phyloP scores from a whole-genome alignment of 78 protist species.

The Acrasis kona region DNA sequence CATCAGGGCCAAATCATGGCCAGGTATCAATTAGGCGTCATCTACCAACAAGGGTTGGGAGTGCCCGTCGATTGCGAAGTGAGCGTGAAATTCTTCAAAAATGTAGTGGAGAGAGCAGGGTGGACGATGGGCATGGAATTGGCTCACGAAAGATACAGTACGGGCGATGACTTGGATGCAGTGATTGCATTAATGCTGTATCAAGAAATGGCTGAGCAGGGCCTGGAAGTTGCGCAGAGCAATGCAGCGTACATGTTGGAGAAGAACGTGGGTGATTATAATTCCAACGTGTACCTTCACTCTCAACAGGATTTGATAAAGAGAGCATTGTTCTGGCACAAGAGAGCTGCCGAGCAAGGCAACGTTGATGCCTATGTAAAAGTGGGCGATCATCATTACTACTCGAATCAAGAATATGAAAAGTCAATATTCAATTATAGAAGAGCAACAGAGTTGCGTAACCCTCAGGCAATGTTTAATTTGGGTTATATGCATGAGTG shows the following conservation, averaged over 20 bases:
- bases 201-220: slow-evolving; percentile 60
- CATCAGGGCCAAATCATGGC: slow-evolving; percentile 16
- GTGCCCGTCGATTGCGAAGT: slow-evolving; percentile 20
- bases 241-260: slow-evolving; percentile 64
- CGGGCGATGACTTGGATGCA: slow-evolving; percentile 36
- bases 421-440: not conserved
- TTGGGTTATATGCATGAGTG: slow-evolving; percentile 71
- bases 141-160: slow-evolving; percentile 37
- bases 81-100: slow-evolving; percentile 36
- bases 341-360: slow-evolving; percentile 24
- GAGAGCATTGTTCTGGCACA: not conserved
- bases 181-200: slow-evolving; percentile 39
- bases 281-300: too few relatives aligned
- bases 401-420: slow-evolving; percentile 8
- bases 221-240: slow-evolving; percentile 66
- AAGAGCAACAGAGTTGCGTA: not conserved
- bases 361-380: slow-evolving; percentile 26
- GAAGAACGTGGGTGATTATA: slow-evolving; percentile 6
- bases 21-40: slow-evolving; percentile 17
- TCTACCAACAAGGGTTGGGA: slow-evolving; percentile 2
- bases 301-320: not conserved
- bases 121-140: slow-evolving; percentile 20
- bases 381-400: slow-evolving; percentile 73
- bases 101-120: slow-evolving; percentile 53
- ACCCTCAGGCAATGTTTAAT: slow-evolving; percentile 61